Base-by-base conservation (phyloP, 306 rosid genomes). In the Cercis canadensis region DNA sequence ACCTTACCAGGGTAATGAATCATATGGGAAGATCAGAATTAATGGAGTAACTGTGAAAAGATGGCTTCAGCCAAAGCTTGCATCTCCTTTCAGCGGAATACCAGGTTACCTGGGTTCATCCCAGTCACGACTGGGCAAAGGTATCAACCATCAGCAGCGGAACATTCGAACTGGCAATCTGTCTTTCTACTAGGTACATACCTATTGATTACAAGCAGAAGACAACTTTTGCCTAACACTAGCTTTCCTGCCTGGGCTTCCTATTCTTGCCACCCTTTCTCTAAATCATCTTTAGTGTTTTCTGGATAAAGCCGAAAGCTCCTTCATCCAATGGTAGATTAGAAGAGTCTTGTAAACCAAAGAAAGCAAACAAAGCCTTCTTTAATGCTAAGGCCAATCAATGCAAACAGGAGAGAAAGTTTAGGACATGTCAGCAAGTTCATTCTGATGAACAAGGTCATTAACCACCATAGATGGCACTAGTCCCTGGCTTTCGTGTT, bases 61-160 rank as follows among this genome's bases (percentile, higher is more conserved):
- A 80, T 90, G 99, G 99, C 77, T 89, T 66, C 88, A 82, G 70
- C 99, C 99, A 7, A 90, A 90, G 85, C 88, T 89, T 50, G 69
- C 57, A 49, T 79, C 87, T 76, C 88, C 92, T 57, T 84, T 81
- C 75, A 61, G 75, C 21, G 87, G 88, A 74, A 87, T 83, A 57
- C 86, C 88, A 59, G 92, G 84, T 84, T 88, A 84, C 58, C 72
- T 86, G 36, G 75, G 71, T 74, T 82, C 86, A 57, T 80, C 85
- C 60, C 85, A 70, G 72, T 84, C 89, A n/a, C 82, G 82, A 51
- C 80, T 91, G 29, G 89, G 97, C 24, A 86, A 75, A 81, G 82
- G 81, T 62, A 94, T 94, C 59, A 69, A 68, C 53, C 84, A 76
- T 81, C 99, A 91, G 86, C 99, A 86, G 75, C 92, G 92, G 13